Percentiles rank a stretch among this genome's conserved stretches.
Conservation (phyloP, 2,329 filamentous ascomycete species). For the Cytospora schulzeri region DNA sequence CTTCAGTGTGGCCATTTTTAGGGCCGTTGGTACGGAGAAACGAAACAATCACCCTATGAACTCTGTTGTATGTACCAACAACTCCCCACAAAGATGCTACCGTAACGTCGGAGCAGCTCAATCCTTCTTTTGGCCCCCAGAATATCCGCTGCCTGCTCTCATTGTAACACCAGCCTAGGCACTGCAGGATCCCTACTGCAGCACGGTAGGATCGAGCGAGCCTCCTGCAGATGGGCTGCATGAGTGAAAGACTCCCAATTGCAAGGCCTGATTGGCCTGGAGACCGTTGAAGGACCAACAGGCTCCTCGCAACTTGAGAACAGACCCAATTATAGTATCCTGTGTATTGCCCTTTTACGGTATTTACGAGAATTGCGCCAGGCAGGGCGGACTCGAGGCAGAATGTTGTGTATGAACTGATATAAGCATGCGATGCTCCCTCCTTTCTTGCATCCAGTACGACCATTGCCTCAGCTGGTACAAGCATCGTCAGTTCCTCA, state of each 20-base stretch:
- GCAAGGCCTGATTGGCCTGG: constrained; percentile 8
- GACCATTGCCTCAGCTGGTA: neutral
- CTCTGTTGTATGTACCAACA: neutral
- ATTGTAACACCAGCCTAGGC: neutral
- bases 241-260: neutral
- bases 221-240: constrained; percentile 2
- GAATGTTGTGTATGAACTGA: neutral
- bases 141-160: neutral
- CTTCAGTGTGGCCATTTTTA: neutral
- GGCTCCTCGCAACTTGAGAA: neutral
- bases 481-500: neutral
- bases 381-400: constrained; percentile 8
- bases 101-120: neutral
- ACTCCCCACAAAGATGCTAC: neutral
- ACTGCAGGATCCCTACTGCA: constrained; percentile 20
- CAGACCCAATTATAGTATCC: constrained; percentile 18
- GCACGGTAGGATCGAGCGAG: constrained; percentile 10
- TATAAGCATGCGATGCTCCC: constrained; percentile 13
- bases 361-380: constrained; percentile 16
- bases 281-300: constrained; percentile 3
- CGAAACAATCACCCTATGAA: neutral
- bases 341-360: neutral
- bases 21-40: neutral
- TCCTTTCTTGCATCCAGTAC: neutral
- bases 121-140: neutral